Conservation (phyloP, 176 grass and related monocot genomes). For the Rhynchospora breviuscula region DNA sequence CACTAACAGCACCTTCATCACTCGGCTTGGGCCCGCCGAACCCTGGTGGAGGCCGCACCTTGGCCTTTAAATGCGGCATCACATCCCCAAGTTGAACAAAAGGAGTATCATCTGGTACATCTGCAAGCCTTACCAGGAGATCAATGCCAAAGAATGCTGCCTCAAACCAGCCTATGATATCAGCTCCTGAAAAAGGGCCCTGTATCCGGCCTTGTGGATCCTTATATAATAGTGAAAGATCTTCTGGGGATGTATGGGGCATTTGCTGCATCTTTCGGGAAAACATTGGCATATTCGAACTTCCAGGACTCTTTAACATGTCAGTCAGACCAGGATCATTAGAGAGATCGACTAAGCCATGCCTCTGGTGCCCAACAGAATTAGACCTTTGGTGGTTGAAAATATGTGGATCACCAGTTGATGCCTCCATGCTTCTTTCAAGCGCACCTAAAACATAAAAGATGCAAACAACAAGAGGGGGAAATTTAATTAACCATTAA, state of each 20-base stretch:
- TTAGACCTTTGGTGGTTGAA: slow-evolving; percentile 43
- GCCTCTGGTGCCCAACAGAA: slow-evolving; percentile 41
- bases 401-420: slow-evolving; percentile 27
- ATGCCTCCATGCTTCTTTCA: slow-evolving; percentile 41
- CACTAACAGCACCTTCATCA: slow-evolving; percentile 42
- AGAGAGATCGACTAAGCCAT: slow-evolving; percentile 20
- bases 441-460: slow-evolving; percentile 31
- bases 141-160: slow-evolving; percentile 95
- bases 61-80: slow-evolving; percentile 90
- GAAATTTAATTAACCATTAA: background rate
- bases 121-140: slow-evolving; percentile 63
- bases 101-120: slow-evolving; percentile 59
- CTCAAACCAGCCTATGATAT: slow-evolving; percentile 95
- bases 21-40: slow-evolving; percentile 54
- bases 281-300: slow-evolving; percentile 4
- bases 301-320: slow-evolving; percentile 18
- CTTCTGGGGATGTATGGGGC: slow-evolving; percentile 72
- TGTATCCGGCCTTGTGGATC: slow-evolving; percentile 89
- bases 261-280: slow-evolving; percentile 23
- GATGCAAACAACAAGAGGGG: background rate
- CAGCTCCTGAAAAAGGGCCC: slow-evolving; percentile 92
- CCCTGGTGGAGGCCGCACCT: slow-evolving; percentile 87
- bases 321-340: slow-evolving; percentile 8
- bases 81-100: slow-evolving; percentile 90
- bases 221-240: slow-evolving; percentile 83